Evolutionary conservation across 306 rosid species (phyloP), one percentile per base, ranked within the genome.

Genomic region (Cicer arietinum): DNA sequence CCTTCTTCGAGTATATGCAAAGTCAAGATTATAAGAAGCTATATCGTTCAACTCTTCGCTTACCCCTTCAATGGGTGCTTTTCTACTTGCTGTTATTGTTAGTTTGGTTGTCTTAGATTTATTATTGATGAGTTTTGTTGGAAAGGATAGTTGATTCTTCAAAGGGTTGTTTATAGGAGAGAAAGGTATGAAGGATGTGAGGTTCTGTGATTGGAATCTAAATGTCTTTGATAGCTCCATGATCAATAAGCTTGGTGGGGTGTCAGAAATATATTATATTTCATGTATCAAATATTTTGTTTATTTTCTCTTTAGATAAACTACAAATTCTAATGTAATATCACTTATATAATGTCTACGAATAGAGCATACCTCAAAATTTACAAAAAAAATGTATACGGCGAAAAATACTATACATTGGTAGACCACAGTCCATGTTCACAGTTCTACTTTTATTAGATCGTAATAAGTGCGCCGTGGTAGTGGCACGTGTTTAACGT

Each of bases 1-100:
- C 73, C 77, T 85, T 71, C 95, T 87, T 2, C 93, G 81, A 58
- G 92, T 78, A 20, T 85, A 82, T 7, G 90, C 90, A 20, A 83
- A 82, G 68, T 91, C 97, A 51, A 91, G 86, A 73, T 88, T 91
- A 54, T 69, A 84, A n/a, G 74, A 67, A 73, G 91, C 92, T 11
- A 89, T 53, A 57, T 82, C 83, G 9, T 85, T 88, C 78, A 88
- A 74, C 73, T 89, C 93, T 7, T 84, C 75, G 9, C 85, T 81
- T 1, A 89, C 48, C 3, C 87, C 92, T 48, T 89, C 90, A 16
- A 88, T 78, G 3, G 89, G 74, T 3, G 69, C 16, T 76, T 63
- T 86, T 71, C 65, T 83, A 68, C 60, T 61, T 6, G 92, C 93
- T 0, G 58, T 44, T 0, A 89, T 78, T 0, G 66, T 69, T 10